Base-by-base conservation (phyloP, 495 filamentous ascomycete species). In the Penicillium flavigenum region DNA sequence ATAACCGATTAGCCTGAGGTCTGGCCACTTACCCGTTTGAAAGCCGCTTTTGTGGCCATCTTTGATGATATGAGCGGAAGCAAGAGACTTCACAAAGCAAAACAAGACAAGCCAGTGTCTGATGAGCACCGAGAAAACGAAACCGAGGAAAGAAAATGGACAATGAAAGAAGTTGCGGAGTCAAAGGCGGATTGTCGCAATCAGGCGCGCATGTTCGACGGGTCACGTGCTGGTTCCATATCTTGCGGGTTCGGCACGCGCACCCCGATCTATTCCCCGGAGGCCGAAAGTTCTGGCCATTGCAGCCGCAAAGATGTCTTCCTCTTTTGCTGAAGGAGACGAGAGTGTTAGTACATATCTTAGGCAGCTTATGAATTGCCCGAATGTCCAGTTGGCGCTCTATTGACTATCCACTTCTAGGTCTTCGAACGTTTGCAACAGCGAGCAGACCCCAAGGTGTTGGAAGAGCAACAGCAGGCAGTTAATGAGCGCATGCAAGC, bases 1-100 rank as follows among this genome's bases (percentile, higher is more conserved):
- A 32, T 54, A 41, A 3, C 14, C 12, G 42, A 32, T 49, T 36
- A 22, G 39, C 31, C 53, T 17, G 8, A 36, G 47, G 43, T 47
- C 43, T 50, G 49, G 53, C 31, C 59, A 78, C 88, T 60, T 79
- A 93, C 89, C 64, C 91, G 83, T 73, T 90, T 95, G 70, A 87
- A 89, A 31, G 91, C 91, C 51, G 88, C 88, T 65, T 86, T 84
- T 57, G 87, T 91, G 41, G 91, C 90, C 91, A 93, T 95, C 41
- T 56, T 68, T 49, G 10, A 32, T 7, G 32, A 42, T 31, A n/a
- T 9, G 10, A n/a, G 46, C 19, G 54, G 54, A 45, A 50, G 44
- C 17, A 24, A 8, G 27, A 36, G 17, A 39, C 6, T 14, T 26
- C 42, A 2, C 44, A 50, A 57, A 32, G 31, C 27, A n/a, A 39